Conservation (phyloP, 352 stramenopile species). For the Phytophthora tentaculata region DNA sequence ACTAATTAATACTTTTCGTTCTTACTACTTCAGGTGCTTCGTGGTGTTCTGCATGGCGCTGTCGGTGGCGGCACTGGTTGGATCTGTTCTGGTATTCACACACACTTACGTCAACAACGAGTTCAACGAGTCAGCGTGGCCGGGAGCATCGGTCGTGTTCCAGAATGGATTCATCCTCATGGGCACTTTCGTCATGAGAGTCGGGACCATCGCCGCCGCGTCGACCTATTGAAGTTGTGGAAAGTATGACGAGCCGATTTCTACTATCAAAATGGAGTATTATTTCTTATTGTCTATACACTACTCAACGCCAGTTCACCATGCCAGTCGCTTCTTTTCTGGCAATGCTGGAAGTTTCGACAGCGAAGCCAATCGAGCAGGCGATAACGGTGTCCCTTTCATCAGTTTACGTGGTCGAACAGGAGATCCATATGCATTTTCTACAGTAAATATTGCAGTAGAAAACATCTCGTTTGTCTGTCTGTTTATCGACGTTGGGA, state of each 20-base stretch:
- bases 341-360: slow-evolving; percentile 24
- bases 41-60: slow-evolving; percentile 62
- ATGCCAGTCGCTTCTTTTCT: slow-evolving; percentile 15
- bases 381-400: slow-evolving; percentile 2
- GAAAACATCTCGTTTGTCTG: slow-evolving; percentile 16
- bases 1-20: slow-evolving; percentile 7
- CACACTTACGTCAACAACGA: slow-evolving; percentile 64
- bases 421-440: slow-evolving; percentile 8
- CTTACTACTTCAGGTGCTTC: slow-evolving; percentile 40
- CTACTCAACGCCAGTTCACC: too few relatives aligned
- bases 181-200: slow-evolving; percentile 63
- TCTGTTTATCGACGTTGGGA: slow-evolving; percentile 12
- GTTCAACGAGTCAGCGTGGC: slow-evolving; percentile 64
- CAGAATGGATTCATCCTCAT: slow-evolving; percentile 71
- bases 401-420: slow-evolving; percentile 18
- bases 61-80: slow-evolving; percentile 43
- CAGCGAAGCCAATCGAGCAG: neutral
- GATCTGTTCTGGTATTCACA: slow-evolving; percentile 65
- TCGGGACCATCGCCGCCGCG: slow-evolving; percentile 46
- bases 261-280: neutral
- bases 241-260: too few relatives aligned
- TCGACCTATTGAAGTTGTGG: slow-evolving; percentile 25
- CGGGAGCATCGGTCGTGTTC: slow-evolving; percentile 60
- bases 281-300: too few relatives aligned
- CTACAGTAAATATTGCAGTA: slow-evolving; percentile 9